Base-by-base conservation (phyloP, 148 eudicot genomes). In the Dianthus caryophyllus region DNA sequence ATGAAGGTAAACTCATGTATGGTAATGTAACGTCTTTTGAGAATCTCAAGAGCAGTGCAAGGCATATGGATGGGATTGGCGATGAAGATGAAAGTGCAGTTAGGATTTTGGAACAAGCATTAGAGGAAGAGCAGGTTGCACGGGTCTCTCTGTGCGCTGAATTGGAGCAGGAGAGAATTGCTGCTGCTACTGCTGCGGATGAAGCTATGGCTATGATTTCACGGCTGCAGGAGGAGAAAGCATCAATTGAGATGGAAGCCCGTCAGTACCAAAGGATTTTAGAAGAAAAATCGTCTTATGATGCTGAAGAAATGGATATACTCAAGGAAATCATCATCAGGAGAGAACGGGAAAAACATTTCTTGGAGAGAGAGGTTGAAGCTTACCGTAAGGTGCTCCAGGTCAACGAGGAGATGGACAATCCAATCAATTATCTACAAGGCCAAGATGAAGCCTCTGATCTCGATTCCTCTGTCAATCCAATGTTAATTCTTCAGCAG, bases 141-240 rank as follows among this genome's bases (percentile, higher is more conserved):
- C 83, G 88, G 62, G 68, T 78, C 59, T 84, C 93, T 15, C 87
- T 94, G 54, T 83, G 73, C 71, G 70, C 82, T 55, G 99, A 94
- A 70, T 86, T 94, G 55, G 99, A 90, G 75, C 83, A 94, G 80
- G 99, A 94, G 77, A 86, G 97, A 73, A 83, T 61, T 78, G 93
- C 99, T 61, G 92, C 99, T 68, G 97, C 97, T 41, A 79, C 82
- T 61, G 96, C 97, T 71, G 91, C 99, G 6, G 97, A 94, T 76
- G 99, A 94, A 78, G 96, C 99, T 39, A 94, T 94, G 97, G 84
- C 99, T 66, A 94, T 94, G 97, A 94, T 94, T 70, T 74, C 81
- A 38, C 92, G 93, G 18, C 73, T 90, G 17, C 96, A 90, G 71
- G 92, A 90, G 67, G 99, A 94, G 81, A 94, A 94, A 76, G 97